phyloP scores from a whole-genome alignment of 1,139 yeast genomes.

The Sugiyamaella castrensis region DNA sequence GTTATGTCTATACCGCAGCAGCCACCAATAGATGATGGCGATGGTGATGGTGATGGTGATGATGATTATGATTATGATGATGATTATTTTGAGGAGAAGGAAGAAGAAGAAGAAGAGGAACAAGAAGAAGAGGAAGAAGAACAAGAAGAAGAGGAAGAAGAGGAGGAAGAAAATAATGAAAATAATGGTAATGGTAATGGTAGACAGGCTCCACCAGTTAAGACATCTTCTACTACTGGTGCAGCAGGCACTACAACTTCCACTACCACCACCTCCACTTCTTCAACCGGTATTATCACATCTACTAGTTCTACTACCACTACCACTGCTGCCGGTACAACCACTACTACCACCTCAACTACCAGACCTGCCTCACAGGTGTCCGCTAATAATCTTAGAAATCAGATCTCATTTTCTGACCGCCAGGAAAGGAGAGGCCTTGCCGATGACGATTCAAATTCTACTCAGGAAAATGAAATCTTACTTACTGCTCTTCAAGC shows the following conservation, averaged over 20 bases:
- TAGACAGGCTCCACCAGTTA: not conserved
- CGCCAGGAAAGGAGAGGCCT: conserved; percentile 8
- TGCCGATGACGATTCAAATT: conserved; percentile 13
- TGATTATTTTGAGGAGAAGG: conserved; percentile 3
- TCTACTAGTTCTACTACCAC: too few species aligned
- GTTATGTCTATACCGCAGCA: not conserved
- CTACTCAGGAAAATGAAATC: conserved; percentile 16
- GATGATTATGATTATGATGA: not conserved
- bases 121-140: conserved; percentile 9
- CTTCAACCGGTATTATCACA: too few species aligned
- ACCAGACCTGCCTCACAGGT: not conserved
- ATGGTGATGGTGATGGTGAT: conserved; percentile 7
- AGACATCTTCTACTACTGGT: too few species aligned
- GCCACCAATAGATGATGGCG: not conserved
- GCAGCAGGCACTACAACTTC: too few species aligned
- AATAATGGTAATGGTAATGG: not conserved
- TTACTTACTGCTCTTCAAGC: conserved; percentile 30
- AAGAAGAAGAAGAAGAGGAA: conserved; percentile 3
- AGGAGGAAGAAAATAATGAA: not conserved
- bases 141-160: not conserved
- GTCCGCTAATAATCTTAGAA: not conserved
- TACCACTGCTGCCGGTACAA: not conserved
- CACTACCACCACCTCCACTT: not conserved
- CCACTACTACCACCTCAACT: too few species aligned
- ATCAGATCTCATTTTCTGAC: conserved; percentile 4